phyloP scores from a whole-genome alignment of 768 basidiomycete species.

The Tulasnella sp. region DNA sequence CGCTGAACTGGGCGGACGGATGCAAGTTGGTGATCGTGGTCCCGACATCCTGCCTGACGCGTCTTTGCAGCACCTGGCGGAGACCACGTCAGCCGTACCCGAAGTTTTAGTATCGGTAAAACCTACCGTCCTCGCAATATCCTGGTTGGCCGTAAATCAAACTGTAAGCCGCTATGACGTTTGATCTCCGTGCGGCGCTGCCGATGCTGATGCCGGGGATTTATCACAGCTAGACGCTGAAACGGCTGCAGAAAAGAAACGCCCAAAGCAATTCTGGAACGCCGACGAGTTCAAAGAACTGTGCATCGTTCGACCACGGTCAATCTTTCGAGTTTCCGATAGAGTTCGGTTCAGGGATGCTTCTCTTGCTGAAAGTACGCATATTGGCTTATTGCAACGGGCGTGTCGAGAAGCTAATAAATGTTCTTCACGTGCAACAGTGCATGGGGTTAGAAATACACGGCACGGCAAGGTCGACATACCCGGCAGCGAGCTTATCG shows the following conservation, averaged over 20 bases:
- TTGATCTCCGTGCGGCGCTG: not conserved
- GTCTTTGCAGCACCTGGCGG: not conserved
- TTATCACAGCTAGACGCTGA: constrained; percentile 48
- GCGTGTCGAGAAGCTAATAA: not conserved
- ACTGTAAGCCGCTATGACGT: constrained; percentile 41
- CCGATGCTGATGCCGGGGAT: not conserved
- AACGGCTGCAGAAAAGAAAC: constrained; percentile 47
- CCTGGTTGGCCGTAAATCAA: constrained; percentile 87
- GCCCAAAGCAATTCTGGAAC: constrained; percentile 71
- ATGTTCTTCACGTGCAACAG: not conserved
- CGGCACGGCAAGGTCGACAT: constrained; percentile 51
- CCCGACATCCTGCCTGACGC: constrained; percentile 15
- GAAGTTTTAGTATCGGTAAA: constrained; percentile 66
- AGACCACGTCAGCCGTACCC: constrained; percentile 22
- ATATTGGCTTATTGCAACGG: not conserved
- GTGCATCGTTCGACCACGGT: constrained; percentile 53
- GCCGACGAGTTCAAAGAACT: constrained; percentile 57
- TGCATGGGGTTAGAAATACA: constrained; percentile 44
- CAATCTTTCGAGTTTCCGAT: constrained; percentile 65
- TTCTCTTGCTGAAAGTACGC: constrained; percentile 16
- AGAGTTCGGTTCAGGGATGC: constrained; percentile 53
- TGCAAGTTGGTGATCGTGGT: constrained; percentile 68
- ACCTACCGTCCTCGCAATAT: constrained; percentile 70
- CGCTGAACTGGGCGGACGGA: constrained; percentile 67
- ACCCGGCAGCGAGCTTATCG: constrained; percentile 36